These are phyloP conservation scores for Spatholobus suberectus DNA, from an alignment of 306 rosid genomes.

Conservation along the genomic window DNA sequence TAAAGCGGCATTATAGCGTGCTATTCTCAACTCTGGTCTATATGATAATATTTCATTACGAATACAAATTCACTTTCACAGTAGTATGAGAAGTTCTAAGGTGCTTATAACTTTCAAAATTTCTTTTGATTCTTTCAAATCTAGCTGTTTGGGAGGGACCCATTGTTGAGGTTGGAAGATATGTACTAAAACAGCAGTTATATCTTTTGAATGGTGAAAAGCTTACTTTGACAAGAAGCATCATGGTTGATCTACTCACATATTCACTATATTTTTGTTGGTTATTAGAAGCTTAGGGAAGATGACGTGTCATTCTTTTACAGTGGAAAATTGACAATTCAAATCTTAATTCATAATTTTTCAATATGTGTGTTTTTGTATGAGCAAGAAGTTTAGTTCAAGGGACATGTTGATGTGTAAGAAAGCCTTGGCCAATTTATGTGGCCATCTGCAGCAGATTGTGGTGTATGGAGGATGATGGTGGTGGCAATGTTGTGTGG, in stretches of 20 bases:
- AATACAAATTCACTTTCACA: neutral
- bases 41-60: neutral
- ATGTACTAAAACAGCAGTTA: neutral
- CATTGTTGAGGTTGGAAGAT: neutral
- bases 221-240: too few relatives aligned
- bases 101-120: neutral
- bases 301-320: neutral
- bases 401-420: neutral
- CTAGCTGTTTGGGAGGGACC: neutral
- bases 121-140: neutral
- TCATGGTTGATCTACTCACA: neutral
- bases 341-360: neutral
- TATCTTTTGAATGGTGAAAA: neutral
- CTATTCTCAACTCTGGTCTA: too few relatives aligned
- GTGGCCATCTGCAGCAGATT: neutral
- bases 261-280: neutral
- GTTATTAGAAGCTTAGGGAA: neutral
- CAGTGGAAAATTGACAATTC: neutral
- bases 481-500: neutral
- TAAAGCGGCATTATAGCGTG: too few relatives aligned
- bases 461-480: neutral
- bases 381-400: neutral
- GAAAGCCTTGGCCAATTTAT: neutral
- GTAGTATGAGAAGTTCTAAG: neutral
- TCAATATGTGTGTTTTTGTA: neutral